A percentile compares a stretch with the other conserved stretches of the same genome.
Evolutionary conservation across 768 basidiomycete species (phyloP).

Genomic region (Trametopsis cervina): DNA sequence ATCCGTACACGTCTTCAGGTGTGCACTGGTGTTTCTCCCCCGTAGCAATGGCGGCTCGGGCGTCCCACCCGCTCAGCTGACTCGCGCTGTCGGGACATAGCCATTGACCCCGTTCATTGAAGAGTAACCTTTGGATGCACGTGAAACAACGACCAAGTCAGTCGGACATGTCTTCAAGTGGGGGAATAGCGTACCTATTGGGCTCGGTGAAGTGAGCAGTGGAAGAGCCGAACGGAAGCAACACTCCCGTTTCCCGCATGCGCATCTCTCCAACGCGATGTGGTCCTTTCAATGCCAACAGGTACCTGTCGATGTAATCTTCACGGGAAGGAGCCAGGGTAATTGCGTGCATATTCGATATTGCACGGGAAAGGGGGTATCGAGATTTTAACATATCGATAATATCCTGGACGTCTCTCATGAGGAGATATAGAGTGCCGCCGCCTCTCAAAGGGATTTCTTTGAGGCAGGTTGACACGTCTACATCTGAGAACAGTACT

Average conservation of each 20-base stretch:
- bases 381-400: background rate
- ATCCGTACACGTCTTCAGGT: constrained; percentile 41
- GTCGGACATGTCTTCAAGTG: background rate
- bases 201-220: constrained; percentile 33
- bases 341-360: constrained; percentile 3
- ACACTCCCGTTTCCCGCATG: constrained; percentile 33
- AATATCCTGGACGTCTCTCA: background rate
- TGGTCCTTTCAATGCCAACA: constrained; percentile 29
- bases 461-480: background rate
- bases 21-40: constrained; percentile 34
- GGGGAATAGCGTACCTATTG: constrained; percentile 22
- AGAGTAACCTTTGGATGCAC: constrained; percentile 32
- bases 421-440: background rate
- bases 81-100: constrained; percentile 32
- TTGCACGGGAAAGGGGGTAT: background rate
- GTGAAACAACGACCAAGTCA: background rate
- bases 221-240: constrained; percentile 42
- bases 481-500: background rate
- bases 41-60: no score
- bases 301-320: constrained; percentile 34
- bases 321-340: constrained; percentile 29
- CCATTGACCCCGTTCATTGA: constrained; percentile 39
- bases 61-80: constrained; percentile 44
- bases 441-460: background rate
- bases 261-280: constrained; percentile 38